These are phyloP conservation scores for Alternaria postmessia DNA, from an alignment of 2,329 filamentous ascomycete genomes.

Conservation along the genomic window DNA sequence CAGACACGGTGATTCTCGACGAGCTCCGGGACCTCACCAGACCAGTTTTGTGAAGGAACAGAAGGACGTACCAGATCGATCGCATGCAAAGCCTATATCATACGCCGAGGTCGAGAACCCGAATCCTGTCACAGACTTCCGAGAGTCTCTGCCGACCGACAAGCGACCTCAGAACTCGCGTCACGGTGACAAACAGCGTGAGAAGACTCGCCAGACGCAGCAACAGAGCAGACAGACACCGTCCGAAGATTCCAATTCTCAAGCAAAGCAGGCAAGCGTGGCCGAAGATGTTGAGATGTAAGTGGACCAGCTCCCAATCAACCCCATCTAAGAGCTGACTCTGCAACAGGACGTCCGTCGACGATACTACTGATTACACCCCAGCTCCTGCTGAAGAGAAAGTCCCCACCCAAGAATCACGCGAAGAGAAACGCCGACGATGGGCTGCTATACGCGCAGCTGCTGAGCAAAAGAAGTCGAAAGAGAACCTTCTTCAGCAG, in stretches of 20 bases:
- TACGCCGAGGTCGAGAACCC: constrained; percentile 53
- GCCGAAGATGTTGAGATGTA: constrained; percentile 31
- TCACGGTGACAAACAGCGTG: constrained; percentile 6
- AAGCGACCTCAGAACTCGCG: constrained; percentile 11
- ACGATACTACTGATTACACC: constrained; percentile 31
- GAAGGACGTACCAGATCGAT: constrained; percentile 18
- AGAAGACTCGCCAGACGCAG: constrained; percentile 9
- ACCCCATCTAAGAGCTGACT: constrained; percentile 16
- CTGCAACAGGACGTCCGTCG: constrained; percentile 22
- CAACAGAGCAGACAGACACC: constrained; percentile 16
- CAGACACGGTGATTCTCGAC: constrained; percentile 65
- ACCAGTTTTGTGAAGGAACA: constrained; percentile 18
- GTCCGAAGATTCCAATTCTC: constrained; percentile 6
- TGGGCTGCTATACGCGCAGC: constrained; percentile 45
- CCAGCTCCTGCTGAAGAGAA: constrained; percentile 32
- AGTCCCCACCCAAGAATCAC: constrained; percentile 40
- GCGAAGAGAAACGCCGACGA: constrained; percentile 44
- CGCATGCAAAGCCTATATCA: constrained; percentile 36
- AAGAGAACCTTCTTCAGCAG: constrained; percentile 71
- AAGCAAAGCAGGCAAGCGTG: constrained; percentile 9
- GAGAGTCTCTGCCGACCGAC: constrained; percentile 20
- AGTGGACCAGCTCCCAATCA: not conserved
- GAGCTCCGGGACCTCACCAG: constrained; percentile 54
- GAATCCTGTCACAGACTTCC: constrained; percentile 47
- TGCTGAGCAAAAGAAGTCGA: constrained; percentile 61